phyloP scores from a whole-genome alignment of 2,329 filamentous ascomycete species.

The Arthrobotrys entomopaga region DNA sequence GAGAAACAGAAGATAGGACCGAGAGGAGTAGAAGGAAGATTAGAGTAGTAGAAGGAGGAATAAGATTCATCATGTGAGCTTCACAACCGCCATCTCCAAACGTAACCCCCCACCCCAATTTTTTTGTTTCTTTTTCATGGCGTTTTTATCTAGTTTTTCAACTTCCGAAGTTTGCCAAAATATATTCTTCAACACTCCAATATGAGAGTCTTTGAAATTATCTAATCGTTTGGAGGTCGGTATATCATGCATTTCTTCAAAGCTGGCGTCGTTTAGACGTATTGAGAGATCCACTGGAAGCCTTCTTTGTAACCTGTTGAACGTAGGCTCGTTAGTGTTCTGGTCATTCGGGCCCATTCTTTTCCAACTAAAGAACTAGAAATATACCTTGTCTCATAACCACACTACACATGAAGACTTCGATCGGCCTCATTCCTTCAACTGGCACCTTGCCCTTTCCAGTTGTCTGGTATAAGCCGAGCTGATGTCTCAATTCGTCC shows the following conservation, averaged over 20 bases:
- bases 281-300: conserved; percentile 92
- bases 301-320: conserved; percentile 80
- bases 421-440: conserved; percentile 91
- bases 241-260: conserved; percentile 2
- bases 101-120: background rate
- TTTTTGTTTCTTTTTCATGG: background rate
- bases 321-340: conserved; percentile 38
- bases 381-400: conserved; percentile 90
- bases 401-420: conserved; percentile 99
- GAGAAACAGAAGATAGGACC: conserved; percentile 10
- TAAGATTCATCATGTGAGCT: conserved; percentile 3
- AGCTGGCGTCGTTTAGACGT: conserved; percentile 71
- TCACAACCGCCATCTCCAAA: conserved; percentile 23
- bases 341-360: background rate
- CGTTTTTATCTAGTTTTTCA: conserved; percentile 17
- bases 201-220: background rate
- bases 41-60: background rate
- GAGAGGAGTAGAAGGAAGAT: conserved; percentile 4
- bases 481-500: conserved; percentile 89
- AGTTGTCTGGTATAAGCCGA: conserved; percentile 95
- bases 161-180: conserved; percentile 7
- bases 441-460: conserved; percentile 94
- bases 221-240: background rate
- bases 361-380: conserved; percentile 9
- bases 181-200: conserved; percentile 20